These are phyloP conservation scores for Cordyceps cateniannulata DNA, from an alignment of 2,329 filamentous ascomycete species.

Conservation along the genomic window DNA sequence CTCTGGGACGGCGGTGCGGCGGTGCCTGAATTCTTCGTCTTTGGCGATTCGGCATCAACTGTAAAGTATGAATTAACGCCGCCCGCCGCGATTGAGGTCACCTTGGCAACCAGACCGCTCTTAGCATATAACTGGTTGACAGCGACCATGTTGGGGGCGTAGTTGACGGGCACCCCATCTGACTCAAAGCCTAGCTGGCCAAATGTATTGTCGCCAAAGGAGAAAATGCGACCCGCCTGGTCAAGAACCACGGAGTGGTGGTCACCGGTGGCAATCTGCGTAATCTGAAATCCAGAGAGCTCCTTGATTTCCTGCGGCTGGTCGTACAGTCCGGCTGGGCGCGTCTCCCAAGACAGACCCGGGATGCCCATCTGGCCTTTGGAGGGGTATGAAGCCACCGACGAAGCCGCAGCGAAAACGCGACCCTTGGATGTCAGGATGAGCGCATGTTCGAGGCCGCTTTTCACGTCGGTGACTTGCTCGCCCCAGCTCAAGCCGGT, in stretches of 20 bases:
- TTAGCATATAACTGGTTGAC: conserved; percentile 67
- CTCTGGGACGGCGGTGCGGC: conserved; percentile 26
- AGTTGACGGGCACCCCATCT: conserved; percentile 53
- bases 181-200: conserved; percentile 87
- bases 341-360: conserved; percentile 71
- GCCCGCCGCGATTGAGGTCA: conserved; percentile 77
- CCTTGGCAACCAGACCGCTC: conserved; percentile 54
- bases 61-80: conserved; percentile 84
- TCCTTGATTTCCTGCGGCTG: conserved; percentile 71
- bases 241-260: conserved; percentile 78
- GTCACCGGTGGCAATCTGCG: conserved; percentile 75
- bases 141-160: conserved; percentile 64
- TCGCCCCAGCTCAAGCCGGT: conserved; percentile 60
- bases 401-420: conserved; percentile 82
- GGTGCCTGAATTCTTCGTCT: conserved; percentile 13
- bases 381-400: conserved; percentile 68
- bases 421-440: conserved; percentile 79
- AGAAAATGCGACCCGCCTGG: conserved; percentile 68
- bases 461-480: conserved; percentile 64
- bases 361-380: conserved; percentile 84
- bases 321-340: conserved; percentile 73
- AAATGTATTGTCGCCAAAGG: conserved; percentile 83
- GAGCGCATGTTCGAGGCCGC: conserved; percentile 79
- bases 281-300: conserved; percentile 63
- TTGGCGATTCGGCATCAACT: conserved; percentile 62